phyloP scores from a whole-genome alignment of 225 moss, liverwort and hornwort genomes.

The Straminergon stramineum region DNA sequence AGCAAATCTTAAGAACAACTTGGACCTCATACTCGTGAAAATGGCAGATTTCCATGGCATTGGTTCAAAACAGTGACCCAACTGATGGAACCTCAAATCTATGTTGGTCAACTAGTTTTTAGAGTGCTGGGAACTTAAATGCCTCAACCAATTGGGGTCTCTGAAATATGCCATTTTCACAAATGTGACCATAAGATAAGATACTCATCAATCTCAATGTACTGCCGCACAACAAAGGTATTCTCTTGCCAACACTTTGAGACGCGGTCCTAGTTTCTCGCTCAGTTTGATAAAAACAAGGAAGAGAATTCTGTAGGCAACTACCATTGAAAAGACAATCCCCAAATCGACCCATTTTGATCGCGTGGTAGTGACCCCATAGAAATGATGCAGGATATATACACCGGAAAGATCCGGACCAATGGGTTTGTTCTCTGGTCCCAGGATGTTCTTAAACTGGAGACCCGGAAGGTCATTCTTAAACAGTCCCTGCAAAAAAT shows the following conservation, averaged over 20 bases:
- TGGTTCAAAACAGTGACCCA: neutral
- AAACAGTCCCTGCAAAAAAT: conserved; percentile 56
- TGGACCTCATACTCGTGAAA: neutral
- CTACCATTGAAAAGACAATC: conserved; percentile 29
- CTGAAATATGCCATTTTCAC: neutral
- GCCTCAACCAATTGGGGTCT: neutral
- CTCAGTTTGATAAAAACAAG: conserved; percentile 50
- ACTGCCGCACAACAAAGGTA: neutral
- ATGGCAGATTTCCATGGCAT: neutral
- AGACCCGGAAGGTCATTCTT: conserved; percentile 71
- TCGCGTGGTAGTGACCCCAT: conserved; percentile 23
- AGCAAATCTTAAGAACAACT: neutral
- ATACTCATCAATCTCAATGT: neutral
- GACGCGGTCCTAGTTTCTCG: conserved; percentile 19
- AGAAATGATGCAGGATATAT: conserved; percentile 24
- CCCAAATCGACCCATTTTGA: conserved; percentile 56
- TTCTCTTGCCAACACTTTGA: conserved; percentile 8
- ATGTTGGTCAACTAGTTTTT: neutral
- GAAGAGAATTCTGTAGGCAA: conserved; percentile 45
- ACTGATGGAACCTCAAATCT: neutral
- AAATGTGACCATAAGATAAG: neutral
- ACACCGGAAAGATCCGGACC: conserved; percentile 38
- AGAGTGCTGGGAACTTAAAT: neutral
- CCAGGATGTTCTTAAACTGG: conserved; percentile 37
- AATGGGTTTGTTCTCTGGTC: conserved; percentile 9